A percentile compares a stretch with the other conserved stretches of the same genome.
Conservation (phyloP, 2,329 filamentous ascomycete species). For the Parastagonospora avenae region DNA sequence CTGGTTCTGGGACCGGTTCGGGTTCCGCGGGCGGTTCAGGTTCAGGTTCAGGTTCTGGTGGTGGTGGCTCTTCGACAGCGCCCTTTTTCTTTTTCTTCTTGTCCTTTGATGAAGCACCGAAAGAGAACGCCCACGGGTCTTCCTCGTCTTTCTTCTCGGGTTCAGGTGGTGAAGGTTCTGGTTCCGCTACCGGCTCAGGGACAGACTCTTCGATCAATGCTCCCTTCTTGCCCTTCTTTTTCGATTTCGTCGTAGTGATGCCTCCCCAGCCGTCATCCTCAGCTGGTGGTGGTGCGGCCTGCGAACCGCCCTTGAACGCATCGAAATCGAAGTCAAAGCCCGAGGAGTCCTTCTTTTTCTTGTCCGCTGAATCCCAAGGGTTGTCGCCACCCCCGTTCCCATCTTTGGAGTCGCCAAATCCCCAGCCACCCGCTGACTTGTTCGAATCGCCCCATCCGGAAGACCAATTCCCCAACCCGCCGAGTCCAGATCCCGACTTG, state of each 20-base stretch:
- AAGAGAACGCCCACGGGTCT: conserved; percentile 32
- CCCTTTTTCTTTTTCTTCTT: conserved; percentile 46
- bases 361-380: conserved; percentile 38
- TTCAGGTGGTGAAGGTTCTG: conserved; percentile 21
- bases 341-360: conserved; percentile 45
- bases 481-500: conserved; percentile 31
- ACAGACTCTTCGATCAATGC: conserved; percentile 37
- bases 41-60: conserved; percentile 31
- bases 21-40: conserved; percentile 33
- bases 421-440: conserved; percentile 33
- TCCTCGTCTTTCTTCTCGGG: conserved; percentile 35
- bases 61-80: conserved; percentile 18
- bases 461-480: conserved; percentile 27
- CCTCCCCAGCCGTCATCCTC: conserved; percentile 41
- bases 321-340: conserved; percentile 46
- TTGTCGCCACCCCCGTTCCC: conserved; percentile 36
- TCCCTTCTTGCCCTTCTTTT: conserved; percentile 47
- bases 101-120: conserved; percentile 33
- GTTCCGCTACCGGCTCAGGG: conserved; percentile 24
- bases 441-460: conserved; percentile 34
- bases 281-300: conserved; percentile 17
- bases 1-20: conserved; percentile 35
- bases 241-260: conserved; percentile 49
- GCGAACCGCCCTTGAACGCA: conserved; percentile 26
- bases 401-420: conserved; percentile 38